Evolutionary conservation across 2,329 filamentous ascomycete genomes (phyloP).

Genomic region (Geosmithia morbida): DNA sequence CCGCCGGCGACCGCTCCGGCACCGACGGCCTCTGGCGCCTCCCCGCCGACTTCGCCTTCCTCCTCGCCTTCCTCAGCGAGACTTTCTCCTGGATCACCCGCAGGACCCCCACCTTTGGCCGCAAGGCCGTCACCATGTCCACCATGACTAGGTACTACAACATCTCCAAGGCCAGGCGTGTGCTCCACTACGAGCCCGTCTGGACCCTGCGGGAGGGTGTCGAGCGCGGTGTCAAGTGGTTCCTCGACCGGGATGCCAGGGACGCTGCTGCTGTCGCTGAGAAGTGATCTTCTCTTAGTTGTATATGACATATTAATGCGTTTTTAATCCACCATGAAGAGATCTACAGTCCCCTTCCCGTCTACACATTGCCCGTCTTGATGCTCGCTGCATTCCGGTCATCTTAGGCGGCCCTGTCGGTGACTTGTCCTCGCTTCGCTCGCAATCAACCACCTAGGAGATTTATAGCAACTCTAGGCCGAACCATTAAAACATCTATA

Average conservation of each 20-base stretch:
- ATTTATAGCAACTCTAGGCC: too few species aligned
- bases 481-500: too few species aligned
- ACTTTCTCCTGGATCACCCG: slow-evolving; percentile 31
- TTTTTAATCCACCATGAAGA: not conserved
- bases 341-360: not conserved
- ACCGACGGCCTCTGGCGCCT: slow-evolving; percentile 41
- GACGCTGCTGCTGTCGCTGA: not conserved
- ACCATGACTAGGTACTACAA: slow-evolving; percentile 68
- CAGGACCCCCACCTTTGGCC: slow-evolving; percentile 41
- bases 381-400: too few species aligned
- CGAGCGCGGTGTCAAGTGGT: slow-evolving; percentile 35
- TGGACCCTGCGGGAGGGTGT: slow-evolving; percentile 53
- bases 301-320: not conserved
- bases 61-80: slow-evolving; percentile 39
- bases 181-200: slow-evolving; percentile 56
- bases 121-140: slow-evolving; percentile 48
- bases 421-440: too few species aligned
- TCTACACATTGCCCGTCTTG: not conserved
- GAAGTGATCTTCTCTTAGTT: not conserved
- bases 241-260: slow-evolving; percentile 33
- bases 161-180: slow-evolving; percentile 58
- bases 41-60: slow-evolving; percentile 32
- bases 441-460: too few species aligned
- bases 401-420: too few species aligned
- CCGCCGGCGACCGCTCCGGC: slow-evolving; percentile 36